Percentiles rank a stretch among this genome's conserved stretches.
Conservation (phyloP, 139 green algal species). For the Mychonastes homosphaera region DNA sequence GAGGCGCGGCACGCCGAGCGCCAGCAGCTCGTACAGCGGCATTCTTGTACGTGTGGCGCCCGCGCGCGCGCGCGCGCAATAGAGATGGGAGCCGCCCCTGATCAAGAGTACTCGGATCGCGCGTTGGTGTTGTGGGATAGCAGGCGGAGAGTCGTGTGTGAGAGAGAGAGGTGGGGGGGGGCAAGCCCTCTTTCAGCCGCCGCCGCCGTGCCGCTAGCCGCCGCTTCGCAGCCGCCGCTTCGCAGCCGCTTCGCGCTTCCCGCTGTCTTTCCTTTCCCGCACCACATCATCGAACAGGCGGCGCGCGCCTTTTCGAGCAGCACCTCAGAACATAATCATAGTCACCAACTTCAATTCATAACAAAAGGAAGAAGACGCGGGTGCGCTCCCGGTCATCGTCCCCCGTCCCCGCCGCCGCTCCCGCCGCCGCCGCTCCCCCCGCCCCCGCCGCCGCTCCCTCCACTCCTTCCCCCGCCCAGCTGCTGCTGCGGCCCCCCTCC, state of each 20-base stretch:
- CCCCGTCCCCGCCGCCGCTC: not conserved
- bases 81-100: too few relatives aligned
- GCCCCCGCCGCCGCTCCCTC: not conserved
- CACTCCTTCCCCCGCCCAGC: slow-evolving; percentile 4
- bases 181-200: too few relatives aligned
- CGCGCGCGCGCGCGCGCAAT: too few relatives aligned
- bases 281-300: slow-evolving; percentile 1
- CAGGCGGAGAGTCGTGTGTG: too few relatives aligned
- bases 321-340: too few relatives aligned
- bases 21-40: slow-evolving; percentile 78
- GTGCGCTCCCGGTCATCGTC: not conserved
- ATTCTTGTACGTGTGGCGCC: too few relatives aligned
- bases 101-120: too few relatives aligned
- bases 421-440: not conserved
- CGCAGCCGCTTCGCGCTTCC: slow-evolving; percentile 4
- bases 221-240: slow-evolving; percentile 3
- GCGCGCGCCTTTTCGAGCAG: not conserved
- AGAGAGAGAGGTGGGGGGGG: too few relatives aligned
- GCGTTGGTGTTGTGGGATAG: too few relatives aligned
- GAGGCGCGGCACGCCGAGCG: slow-evolving; percentile 44
- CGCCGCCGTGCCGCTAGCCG: not conserved
- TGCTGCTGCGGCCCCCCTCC: not conserved
- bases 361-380: too few relatives aligned
- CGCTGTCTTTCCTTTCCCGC: slow-evolving; percentile 3
- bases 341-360: too few relatives aligned